A percentile compares a stretch with the other conserved stretches of the same genome.
These are phyloP conservation scores for Exophiala calicioides DNA, from an alignment of 2,329 filamentous ascomycete species.

Conservation along the genomic window DNA sequence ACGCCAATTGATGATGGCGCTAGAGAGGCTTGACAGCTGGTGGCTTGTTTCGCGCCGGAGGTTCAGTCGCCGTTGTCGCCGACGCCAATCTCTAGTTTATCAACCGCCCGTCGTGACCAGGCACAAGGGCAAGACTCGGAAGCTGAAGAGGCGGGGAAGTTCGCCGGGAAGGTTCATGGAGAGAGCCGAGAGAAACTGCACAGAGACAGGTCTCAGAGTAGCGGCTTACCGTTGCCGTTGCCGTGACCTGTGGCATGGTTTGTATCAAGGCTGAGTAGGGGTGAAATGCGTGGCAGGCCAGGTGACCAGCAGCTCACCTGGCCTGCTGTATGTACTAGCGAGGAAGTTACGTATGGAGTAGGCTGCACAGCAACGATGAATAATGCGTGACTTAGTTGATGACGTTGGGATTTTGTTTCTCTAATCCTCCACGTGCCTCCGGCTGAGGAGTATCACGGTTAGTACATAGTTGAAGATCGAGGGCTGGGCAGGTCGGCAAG, in stretches of 20 bases:
- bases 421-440: no score
- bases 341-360: no score
- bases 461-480: no score
- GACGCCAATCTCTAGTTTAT: conserved; percentile 24
- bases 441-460: no score
- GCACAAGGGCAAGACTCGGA: no score
- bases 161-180: neutral
- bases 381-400: no score
- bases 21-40: conserved; percentile 2
- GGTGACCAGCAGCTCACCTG: no score
- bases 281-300: neutral
- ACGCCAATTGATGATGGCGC: conserved; percentile 1
- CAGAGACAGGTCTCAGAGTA: neutral
- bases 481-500: no score
- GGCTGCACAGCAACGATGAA: no score
- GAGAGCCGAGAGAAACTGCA: neutral
- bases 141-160: neutral
- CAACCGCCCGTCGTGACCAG: conserved; percentile 1
- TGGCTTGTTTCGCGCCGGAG: conserved; percentile 17
- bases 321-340: no score
- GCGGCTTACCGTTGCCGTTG: neutral
- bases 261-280: neutral
- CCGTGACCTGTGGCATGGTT: neutral
- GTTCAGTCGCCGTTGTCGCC: conserved; percentile 19
- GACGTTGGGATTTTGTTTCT: no score